Conservation (phyloP, 1,284 basidiomycete genomes). For the Trichosporon asahii region DNA sequence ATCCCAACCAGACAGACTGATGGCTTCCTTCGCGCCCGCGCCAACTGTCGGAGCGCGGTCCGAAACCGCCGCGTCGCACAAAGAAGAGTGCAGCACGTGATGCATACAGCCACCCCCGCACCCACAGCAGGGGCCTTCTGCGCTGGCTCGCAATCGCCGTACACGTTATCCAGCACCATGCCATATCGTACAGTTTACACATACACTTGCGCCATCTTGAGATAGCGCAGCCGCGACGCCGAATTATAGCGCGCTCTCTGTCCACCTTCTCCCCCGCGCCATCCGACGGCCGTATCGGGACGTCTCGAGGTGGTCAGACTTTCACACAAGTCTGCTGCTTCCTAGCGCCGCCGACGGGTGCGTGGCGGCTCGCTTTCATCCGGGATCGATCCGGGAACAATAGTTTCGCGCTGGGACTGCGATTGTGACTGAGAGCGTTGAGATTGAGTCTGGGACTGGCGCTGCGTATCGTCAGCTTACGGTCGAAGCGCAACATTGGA, state of each 20-base stretch:
- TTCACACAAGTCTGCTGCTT: not conserved
- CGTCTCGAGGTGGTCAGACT: not conserved
- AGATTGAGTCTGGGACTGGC: not conserved
- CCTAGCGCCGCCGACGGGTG: not conserved
- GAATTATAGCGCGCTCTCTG: not conserved
- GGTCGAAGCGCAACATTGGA: not conserved
- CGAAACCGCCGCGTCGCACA: not conserved
- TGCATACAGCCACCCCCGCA: not conserved
- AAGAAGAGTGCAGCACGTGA: not conserved
- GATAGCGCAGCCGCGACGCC: not conserved
- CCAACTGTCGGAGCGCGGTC: not conserved
- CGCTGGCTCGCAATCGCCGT: not conserved
- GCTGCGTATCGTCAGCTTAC: not conserved
- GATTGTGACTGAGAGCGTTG: not conserved
- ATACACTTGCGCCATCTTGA: not conserved
- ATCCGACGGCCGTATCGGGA: not conserved
- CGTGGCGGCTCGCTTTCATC: slow-evolving; percentile 2
- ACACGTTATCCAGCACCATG: not conserved
- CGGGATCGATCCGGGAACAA: slow-evolving; percentile 1
- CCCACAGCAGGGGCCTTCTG: too few species aligned
- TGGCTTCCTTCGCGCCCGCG: too few species aligned
- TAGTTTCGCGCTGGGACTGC: not conserved
- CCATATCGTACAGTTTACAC: not conserved
- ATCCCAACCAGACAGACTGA: too few species aligned
- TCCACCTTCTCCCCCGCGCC: not conserved